Conservation (phyloP, 2,329 filamentous ascomycete species). For the Ilyonectria sp. region DNA sequence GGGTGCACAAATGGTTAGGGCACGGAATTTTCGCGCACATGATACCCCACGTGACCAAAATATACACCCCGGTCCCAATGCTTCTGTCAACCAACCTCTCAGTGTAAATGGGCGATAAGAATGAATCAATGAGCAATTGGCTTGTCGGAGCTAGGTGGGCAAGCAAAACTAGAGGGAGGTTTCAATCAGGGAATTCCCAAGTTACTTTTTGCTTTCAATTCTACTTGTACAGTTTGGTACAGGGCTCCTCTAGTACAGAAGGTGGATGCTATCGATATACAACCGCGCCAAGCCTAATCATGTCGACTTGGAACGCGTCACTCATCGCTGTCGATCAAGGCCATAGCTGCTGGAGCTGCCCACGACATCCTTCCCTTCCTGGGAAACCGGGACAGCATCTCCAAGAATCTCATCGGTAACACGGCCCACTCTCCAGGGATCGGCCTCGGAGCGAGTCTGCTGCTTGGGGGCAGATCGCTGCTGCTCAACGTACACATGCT, state of each 20-base stretch:
- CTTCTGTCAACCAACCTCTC: not conserved
- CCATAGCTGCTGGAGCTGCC: slow-evolving; percentile 59
- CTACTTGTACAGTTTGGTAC: slow-evolving; percentile 53
- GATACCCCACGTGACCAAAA: slow-evolving; percentile 43
- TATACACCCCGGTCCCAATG: not conserved
- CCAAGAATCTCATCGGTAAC: slow-evolving; percentile 51
- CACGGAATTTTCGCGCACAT: slow-evolving; percentile 41
- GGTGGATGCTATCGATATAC: slow-evolving; percentile 46
- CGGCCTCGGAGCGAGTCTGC: slow-evolving; percentile 17
- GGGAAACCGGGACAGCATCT: slow-evolving; percentile 20
- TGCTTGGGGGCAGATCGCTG: slow-evolving; percentile 38
- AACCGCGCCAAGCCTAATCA: slow-evolving; percentile 27
- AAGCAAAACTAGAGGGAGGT: slow-evolving; percentile 18
- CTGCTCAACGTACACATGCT: slow-evolving; percentile 51
- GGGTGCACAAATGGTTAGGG: slow-evolving; percentile 50
- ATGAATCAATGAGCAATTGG: not conserved
- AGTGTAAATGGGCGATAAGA: not conserved
- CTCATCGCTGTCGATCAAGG: slow-evolving; percentile 47
- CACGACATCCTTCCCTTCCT: slow-evolving; percentile 70
- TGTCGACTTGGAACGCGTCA: slow-evolving; percentile 23
- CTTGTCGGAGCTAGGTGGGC: not conserved
- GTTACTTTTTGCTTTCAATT: slow-evolving; percentile 45
- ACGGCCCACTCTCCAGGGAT: slow-evolving; percentile 42
- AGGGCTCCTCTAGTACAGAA: slow-evolving; percentile 41
- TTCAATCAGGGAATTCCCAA: slow-evolving; percentile 35